A percentile compares a stretch with the other conserved stretches of the same genome.
These are phyloP conservation scores for Rhinocladiella mackenziei DNA, from an alignment of 2,329 filamentous ascomycete species.

Conservation along the genomic window DNA sequence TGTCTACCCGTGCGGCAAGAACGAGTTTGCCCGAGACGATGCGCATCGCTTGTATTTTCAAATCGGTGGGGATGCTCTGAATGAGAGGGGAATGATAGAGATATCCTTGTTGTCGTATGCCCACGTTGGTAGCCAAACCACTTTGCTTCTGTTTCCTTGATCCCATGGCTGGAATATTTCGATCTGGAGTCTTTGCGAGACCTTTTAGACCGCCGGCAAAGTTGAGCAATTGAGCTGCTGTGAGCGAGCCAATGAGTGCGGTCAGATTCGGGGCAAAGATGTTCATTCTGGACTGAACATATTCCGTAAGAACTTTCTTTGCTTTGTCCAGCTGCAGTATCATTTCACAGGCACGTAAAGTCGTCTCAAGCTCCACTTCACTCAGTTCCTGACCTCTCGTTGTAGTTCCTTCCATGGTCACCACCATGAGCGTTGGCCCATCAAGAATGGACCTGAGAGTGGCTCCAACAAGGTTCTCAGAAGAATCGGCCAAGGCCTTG, in stretches of 20 bases:
- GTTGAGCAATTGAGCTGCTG: constrained; percentile 94
- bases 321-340: constrained; percentile 81
- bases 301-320: constrained; percentile 82
- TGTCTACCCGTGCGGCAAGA: constrained; percentile 86
- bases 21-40: constrained; percentile 92
- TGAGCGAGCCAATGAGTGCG: constrained; percentile 82
- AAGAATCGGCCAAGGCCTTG: constrained; percentile 69
- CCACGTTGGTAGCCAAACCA: constrained; percentile 88
- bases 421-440: constrained; percentile 88
- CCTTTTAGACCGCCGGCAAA: constrained; percentile 83
- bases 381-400: constrained; percentile 76
- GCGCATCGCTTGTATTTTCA: constrained; percentile 90
- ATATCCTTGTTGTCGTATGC: constrained; percentile 85
- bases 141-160: constrained; percentile 78
- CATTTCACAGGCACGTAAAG: constrained; percentile 79
- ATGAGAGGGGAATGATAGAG: constrained; percentile 91
- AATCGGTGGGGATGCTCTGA: constrained; percentile 73
- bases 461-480: constrained; percentile 71
- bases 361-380: constrained; percentile 67
- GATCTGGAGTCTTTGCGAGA: constrained; percentile 85
- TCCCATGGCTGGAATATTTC: constrained; percentile 86
- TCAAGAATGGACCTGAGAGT: constrained; percentile 78
- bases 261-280: constrained; percentile 94
- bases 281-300: constrained; percentile 95
- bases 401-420: constrained; percentile 89